Conservation (phyloP, 352 stramenopile species). For the Phytophthora citrophthora region DNA sequence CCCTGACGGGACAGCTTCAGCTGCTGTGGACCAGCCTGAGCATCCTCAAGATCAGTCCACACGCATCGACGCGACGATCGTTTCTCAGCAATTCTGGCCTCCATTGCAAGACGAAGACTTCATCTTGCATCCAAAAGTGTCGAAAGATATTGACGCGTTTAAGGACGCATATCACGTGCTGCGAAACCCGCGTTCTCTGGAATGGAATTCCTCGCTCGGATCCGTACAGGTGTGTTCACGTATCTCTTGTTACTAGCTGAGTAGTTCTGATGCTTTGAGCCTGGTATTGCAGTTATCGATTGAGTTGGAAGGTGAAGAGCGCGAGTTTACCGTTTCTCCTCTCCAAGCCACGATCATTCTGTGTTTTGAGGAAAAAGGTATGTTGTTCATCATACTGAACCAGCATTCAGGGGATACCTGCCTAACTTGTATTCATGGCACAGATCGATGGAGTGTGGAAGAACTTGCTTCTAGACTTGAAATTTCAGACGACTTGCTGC, state of each 20-base stretch:
- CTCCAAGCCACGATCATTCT: constrained; percentile 95
- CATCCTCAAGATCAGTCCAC: not conserved
- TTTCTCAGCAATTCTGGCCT: constrained; percentile 98
- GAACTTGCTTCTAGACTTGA: constrained; percentile 69
- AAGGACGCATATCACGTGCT: constrained; percentile 92
- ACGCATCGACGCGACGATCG: constrained; percentile 92
- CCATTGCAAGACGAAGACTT: constrained; percentile 94
- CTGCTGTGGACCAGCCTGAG: not conserved
- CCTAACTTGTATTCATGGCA: constrained; percentile 3
- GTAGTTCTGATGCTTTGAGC: not conserved
- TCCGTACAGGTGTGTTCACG: constrained; percentile 80
- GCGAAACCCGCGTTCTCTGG: constrained; percentile 94
- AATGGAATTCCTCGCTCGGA: constrained; percentile 95
- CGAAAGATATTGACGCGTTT: constrained; percentile 87
- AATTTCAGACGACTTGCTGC: constrained; percentile 59
- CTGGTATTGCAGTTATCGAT: constrained; percentile 62
- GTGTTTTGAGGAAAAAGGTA: constrained; percentile 94
- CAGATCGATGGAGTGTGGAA: constrained; percentile 65
- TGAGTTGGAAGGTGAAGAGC: constrained; percentile 87
- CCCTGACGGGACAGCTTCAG: not conserved
- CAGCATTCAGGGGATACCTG: not conserved
- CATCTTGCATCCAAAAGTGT: constrained; percentile 86
- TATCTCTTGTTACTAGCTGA: not conserved
- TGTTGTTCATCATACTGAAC: not conserved
- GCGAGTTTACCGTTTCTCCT: constrained; percentile 91